Base-by-base conservation (phyloP, 2,329 filamentous ascomycete genomes). In the Ceratocystis eucalypticola region DNA sequence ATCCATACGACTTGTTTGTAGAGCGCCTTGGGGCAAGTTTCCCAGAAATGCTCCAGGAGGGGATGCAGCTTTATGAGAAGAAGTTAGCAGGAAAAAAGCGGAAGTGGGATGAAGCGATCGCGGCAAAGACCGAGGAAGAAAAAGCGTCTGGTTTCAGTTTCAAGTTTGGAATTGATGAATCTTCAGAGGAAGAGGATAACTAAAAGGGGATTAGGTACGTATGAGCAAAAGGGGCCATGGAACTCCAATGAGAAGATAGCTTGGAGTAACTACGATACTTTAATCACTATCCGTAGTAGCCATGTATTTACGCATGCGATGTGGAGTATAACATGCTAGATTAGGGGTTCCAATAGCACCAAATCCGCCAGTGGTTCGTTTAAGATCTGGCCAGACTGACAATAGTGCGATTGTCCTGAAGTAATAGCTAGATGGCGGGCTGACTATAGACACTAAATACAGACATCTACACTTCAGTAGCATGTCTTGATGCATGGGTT, bases 101-200 rank as follows among this genome's bases (percentile, higher is more conserved):
- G 63, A 95, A 88, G 71, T 97, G 93, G 93, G 89, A 95, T 73
- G 82, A 87, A 67, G 82, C 91, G 33, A 87, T 91, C 10, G 73
- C 74, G 28, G 70, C 69, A 17, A 71, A 77, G 65, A 74, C 75
- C 66, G 72, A 77, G 62, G 67, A 72, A 61, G 53, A 66, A 22
- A 62, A 64, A 41, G 44, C 65, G 55, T 50, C 70, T 50, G 76
- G 77, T 2, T 83, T 83, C 69, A 83, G 80, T 69, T 84, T 84
- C 71, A 80, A 80, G 0, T 84, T 84, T 72, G 80, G 79, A 17
- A 76, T 74, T 48, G 78, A 79, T 46, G 78, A 80, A 30, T 62
- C 48, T 20, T 68, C 66, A 10, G 64, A 64, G 64, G 65, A 67
- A 46, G 67, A 69, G 57, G 62, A 68, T 17, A 28, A 46, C 15